These are phyloP conservation scores for Saccharomycopsis schoenii DNA, from an alignment of 805 yeast genomes.

Conservation along the genomic window DNA sequence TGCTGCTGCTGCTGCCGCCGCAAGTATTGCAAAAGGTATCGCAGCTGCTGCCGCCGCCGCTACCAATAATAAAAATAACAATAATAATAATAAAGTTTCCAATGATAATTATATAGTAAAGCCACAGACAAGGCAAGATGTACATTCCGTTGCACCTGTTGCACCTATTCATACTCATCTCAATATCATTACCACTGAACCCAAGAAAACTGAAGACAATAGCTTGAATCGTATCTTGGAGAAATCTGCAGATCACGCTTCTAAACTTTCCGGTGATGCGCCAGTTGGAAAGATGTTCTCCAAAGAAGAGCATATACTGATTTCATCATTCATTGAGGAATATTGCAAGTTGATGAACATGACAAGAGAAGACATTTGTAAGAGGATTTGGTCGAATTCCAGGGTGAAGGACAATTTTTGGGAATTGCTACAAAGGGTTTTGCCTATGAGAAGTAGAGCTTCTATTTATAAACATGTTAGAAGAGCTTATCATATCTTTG, in stretches of 20 bases:
- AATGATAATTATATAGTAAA: background rate
- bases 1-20: constrained; percentile 19
- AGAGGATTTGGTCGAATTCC: constrained; percentile 79
- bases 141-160: background rate
- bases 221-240: constrained; percentile 7
- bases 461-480: constrained; percentile 89
- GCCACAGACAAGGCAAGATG: background rate
- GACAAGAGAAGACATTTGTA: constrained; percentile 61
- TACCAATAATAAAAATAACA: constrained; percentile 1
- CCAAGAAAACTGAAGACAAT: background rate
- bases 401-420: constrained; percentile 83
- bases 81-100: constrained; percentile 1
- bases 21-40: constrained; percentile 20
- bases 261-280: constrained; percentile 3
- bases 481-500: constrained; percentile 79
- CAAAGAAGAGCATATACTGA: constrained; percentile 54
- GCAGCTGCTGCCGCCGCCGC: constrained; percentile 2
- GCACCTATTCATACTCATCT: background rate
- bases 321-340: constrained; percentile 62
- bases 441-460: constrained; percentile 81
- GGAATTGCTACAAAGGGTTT: constrained; percentile 69
- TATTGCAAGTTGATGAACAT: constrained; percentile 57
- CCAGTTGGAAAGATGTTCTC: constrained; percentile 34
- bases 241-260: constrained; percentile 15
- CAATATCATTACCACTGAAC: background rate